phyloP scores from a whole-genome alignment of 305 asterid genomes.

The Rubia peregrina region DNA sequence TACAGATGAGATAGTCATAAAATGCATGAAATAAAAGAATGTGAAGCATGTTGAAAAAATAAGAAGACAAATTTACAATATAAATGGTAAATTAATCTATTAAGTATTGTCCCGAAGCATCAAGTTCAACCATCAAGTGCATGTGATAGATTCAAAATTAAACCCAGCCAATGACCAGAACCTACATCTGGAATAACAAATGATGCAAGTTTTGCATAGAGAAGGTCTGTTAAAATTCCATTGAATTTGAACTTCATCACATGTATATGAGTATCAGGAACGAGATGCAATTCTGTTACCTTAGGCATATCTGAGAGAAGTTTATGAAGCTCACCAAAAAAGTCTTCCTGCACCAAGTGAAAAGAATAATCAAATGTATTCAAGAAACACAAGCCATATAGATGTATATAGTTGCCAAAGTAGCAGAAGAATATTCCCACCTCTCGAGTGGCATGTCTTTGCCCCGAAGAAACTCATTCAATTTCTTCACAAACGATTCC shows the following conservation, averaged over 20 bases:
- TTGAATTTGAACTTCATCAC: conserved; percentile 81
- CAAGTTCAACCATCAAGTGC: background rate
- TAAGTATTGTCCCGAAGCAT: background rate
- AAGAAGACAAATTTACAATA: background rate
- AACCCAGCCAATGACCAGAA: conserved; percentile 10
- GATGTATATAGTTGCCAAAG: background rate
- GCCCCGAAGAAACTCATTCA: conserved; percentile 33
- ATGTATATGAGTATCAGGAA: conserved; percentile 90
- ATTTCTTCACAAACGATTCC: no score
- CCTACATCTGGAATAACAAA: conserved; percentile 94
- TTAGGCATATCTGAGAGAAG: conserved; percentile 82
- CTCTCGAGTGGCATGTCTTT: conserved; percentile 70
- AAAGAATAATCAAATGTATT: background rate
- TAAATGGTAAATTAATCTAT: background rate
- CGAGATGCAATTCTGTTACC: conserved; percentile 76
- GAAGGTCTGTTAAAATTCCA: conserved; percentile 82
- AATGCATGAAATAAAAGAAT: background rate
- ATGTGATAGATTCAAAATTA: background rate
- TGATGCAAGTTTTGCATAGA: conserved; percentile 79
- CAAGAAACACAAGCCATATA: background rate
- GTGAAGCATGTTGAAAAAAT: background rate
- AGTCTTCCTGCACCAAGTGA: conserved; percentile 39
- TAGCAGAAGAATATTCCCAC: conserved; percentile 28
- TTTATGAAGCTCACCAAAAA: conserved; percentile 72
- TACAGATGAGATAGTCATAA: background rate